A percentile compares a stretch with the other conserved stretches of the same genome.
Conservation (phyloP, 805 yeast species). For the Saturnispora diversa region DNA sequence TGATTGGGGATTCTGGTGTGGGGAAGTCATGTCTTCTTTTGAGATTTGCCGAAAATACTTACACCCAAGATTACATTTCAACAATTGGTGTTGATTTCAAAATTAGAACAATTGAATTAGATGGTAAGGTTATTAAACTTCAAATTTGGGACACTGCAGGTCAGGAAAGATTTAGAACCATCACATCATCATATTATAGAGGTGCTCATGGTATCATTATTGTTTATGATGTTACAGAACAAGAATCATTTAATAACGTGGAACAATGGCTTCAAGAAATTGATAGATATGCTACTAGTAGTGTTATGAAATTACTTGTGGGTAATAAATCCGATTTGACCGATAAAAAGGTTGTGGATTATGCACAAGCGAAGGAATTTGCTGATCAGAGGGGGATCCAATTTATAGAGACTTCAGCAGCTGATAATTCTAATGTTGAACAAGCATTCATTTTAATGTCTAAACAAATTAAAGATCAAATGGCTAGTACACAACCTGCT, state of each 20-base stretch:
- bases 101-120: slow-evolving; percentile 83
- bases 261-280: slow-evolving; percentile 98
- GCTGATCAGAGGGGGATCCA: slow-evolving; percentile 94
- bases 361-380: slow-evolving; percentile 93
- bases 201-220: slow-evolving; percentile 98
- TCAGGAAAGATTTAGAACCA: slow-evolving; percentile 96
- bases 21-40: slow-evolving; percentile 93
- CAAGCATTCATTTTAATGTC: slow-evolving; percentile 99
- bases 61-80: slow-evolving; percentile 92
- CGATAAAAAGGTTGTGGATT: slow-evolving; percentile 92
- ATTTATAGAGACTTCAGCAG: slow-evolving; percentile 92
- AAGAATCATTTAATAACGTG: slow-evolving; percentile 90
- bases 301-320: slow-evolving; percentile 89
- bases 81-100: slow-evolving; percentile 97
- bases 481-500: slow-evolving; percentile 57
- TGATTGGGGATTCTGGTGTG: slow-evolving; percentile 98
- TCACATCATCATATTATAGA: slow-evolving; percentile 93
- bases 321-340: slow-evolving; percentile 94
- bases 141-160: slow-evolving; percentile 99
- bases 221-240: slow-evolving; percentile 97
- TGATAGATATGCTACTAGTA: slow-evolving; percentile 96
- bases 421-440: slow-evolving; percentile 92
- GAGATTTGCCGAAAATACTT: slow-evolving; percentile 95
- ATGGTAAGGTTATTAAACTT: slow-evolving; percentile 93
- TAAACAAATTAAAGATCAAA: slow-evolving; percentile 92